A percentile compares a stretch with the other conserved stretches of the same genome.
Evolutionary conservation across 495 filamentous ascomycete species (phyloP).

Genomic region (Neurospora sublineolata): DNA sequence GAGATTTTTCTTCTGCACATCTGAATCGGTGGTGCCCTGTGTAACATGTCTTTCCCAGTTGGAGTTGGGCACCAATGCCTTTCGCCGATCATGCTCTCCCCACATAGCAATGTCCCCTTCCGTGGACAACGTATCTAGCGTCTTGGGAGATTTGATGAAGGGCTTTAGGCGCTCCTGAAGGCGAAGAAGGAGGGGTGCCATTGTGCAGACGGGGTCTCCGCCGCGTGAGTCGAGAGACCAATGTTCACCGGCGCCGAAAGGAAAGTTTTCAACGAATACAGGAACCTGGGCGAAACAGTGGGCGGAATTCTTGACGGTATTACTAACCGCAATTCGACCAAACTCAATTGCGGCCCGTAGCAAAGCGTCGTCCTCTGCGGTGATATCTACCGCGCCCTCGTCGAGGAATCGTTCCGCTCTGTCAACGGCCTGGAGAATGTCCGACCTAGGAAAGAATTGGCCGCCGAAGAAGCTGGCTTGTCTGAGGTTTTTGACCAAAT

Average conservation of each 20-base stretch:
- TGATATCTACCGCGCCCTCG: conserved; percentile 38
- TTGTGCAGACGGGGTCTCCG: conserved; percentile 26
- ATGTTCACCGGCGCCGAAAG: conserved; percentile 37
- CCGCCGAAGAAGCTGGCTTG: conserved; percentile 85
- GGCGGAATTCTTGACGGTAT: conserved; percentile 52
- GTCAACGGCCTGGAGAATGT: conserved; percentile 51
- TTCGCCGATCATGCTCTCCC: neutral
- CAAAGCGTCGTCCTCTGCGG: conserved; percentile 43
- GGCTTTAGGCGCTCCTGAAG: conserved; percentile 31
- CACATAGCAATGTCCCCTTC: neutral
- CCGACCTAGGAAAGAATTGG: conserved; percentile 53
- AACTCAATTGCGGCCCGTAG: conserved; percentile 51
- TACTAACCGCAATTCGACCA: conserved; percentile 47
- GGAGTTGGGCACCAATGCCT: neutral
- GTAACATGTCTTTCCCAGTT: neutral
- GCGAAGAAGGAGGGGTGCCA: conserved; percentile 24
- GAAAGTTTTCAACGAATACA: conserved; percentile 52
- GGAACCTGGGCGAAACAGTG: conserved; percentile 67
- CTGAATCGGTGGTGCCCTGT: neutral
- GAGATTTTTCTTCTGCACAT: neutral
- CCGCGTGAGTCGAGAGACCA: conserved; percentile 48
- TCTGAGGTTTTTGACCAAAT: conserved; percentile 65
- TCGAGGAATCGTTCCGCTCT: conserved; percentile 53
- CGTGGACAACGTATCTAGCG: neutral
- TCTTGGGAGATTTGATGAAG: conserved; percentile 8